phyloP scores from a whole-genome alignment of 495 filamentous ascomycete species.

The Xylaria sp. region DNA sequence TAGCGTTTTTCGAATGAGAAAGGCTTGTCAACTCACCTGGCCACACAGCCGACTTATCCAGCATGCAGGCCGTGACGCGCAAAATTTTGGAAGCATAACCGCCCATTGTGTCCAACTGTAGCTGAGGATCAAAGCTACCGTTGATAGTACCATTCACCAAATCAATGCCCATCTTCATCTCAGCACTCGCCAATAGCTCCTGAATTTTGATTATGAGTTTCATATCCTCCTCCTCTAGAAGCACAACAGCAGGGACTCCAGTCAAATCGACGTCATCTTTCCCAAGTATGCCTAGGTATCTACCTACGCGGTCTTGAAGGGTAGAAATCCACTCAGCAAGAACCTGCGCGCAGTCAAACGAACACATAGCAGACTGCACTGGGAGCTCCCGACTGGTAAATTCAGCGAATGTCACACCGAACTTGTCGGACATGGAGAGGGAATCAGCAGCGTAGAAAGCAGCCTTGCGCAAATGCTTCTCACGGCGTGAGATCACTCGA shows the following conservation, averaged over 20 bases:
- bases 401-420: conserved; percentile 86
- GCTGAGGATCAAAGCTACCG: conserved; percentile 55
- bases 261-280: conserved; percentile 78
- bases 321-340: conserved; percentile 96
- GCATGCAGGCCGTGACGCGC: conserved; percentile 84
- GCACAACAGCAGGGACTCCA: conserved; percentile 82
- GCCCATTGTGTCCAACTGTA: conserved; percentile 66
- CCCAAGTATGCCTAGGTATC: conserved; percentile 85
- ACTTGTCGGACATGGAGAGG: conserved; percentile 84
- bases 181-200: conserved; percentile 78
- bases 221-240: conserved; percentile 90
- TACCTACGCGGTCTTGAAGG: conserved; percentile 91
- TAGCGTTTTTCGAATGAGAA: conserved; percentile 9
- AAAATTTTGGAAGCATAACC: conserved; percentile 89
- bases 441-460: conserved; percentile 96
- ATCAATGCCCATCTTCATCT: conserved; percentile 77
- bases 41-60: conserved; percentile 91
- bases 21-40: conserved; percentile 67
- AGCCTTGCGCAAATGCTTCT: conserved; percentile 89
- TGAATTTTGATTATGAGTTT: conserved; percentile 86
- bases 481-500: conserved; percentile 59
- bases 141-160: conserved; percentile 50
- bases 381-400: conserved; percentile 89
- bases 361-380: conserved; percentile 89
- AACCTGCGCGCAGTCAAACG: conserved; percentile 96